Evolutionary conservation across 225 moss, liverwort and hornwort species (phyloP), one percentile per base, ranked within the genome.

Genomic region (Straminergon stramineum): DNA sequence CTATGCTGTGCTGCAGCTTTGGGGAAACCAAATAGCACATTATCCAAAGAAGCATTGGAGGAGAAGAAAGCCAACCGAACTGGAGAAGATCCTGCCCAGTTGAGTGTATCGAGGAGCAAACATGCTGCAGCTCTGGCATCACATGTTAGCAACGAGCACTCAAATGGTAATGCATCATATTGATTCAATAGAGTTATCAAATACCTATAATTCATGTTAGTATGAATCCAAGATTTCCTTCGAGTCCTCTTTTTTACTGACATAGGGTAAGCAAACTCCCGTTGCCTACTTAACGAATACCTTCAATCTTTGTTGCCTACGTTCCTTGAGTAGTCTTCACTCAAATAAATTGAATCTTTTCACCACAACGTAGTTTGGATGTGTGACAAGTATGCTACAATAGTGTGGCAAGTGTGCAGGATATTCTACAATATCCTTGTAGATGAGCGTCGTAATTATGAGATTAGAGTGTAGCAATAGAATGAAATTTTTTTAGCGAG

Each of bases 1-100:
- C 32, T 28, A 84, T 28, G 30, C 13, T 83, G 31, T 83, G 57
- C 57, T 84, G 77, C 80, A 94, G 95, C 95, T 89, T 81, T 95
- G 87, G 95, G 94, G 31, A 95, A 93, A 67, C 95, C 93, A 30
- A 94, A 94, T 27, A 90, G 92, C 53, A 91, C 93, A 6, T 85
- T 95, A 27, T 95, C 94, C 5, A 92, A 94, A 89, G 95, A 95
- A 85, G 82, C 90, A 56, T 7, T 95, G 84, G 95, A 94, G 13
- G 93, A 95, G 84, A 95, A 95, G 89, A 89, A 89, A 85, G 90
- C 87, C 77, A 93, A 93, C 80, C 85, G 37, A 86, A 94, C 85
- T 56, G 95, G 95, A 41, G 92, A 78, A 57, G 66, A 75, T 16
- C 16, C 43, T 20, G 15, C 65, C 17, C 53, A 71, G 32, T 87